Conservation (phyloP, 1,284 basidiomycete species). For the Cutaneotrichosporon cavernicola region DNA sequence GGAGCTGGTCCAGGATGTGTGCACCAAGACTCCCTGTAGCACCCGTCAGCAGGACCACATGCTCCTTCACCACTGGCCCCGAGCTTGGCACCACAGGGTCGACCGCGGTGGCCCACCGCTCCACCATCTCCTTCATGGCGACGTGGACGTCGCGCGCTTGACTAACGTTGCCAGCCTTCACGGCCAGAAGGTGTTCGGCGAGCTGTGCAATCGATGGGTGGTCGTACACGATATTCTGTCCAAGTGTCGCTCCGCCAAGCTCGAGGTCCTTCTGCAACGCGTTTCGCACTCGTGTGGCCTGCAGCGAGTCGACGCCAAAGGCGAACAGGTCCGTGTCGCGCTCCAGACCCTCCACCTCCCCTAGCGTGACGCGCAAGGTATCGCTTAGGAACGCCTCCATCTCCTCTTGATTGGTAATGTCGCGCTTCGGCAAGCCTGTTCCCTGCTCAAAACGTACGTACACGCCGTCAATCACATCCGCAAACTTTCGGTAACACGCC, state of each 20-base stretch:
- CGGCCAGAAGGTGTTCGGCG: slow-evolving; percentile 36
- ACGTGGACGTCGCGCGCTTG: not conserved
- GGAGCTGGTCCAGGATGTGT: slow-evolving; percentile 59
- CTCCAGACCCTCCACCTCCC: slow-evolving; percentile 38
- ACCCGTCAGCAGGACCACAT: slow-evolving; percentile 57
- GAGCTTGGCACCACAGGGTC: not conserved
- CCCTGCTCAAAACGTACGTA: slow-evolving; percentile 58
- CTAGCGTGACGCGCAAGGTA: slow-evolving; percentile 50
- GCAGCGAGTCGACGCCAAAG: slow-evolving; percentile 61
- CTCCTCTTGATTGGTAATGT: slow-evolving; percentile 38
- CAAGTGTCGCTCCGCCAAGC: slow-evolving; percentile 47
- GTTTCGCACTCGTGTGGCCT: slow-evolving; percentile 61
- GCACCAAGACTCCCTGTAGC: slow-evolving; percentile 65
- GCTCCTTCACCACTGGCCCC: slow-evolving; percentile 1
- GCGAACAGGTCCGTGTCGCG: slow-evolving; percentile 44
- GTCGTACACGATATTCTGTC: slow-evolving; percentile 55
- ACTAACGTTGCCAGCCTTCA: slow-evolving; percentile 37
- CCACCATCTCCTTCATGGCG: slow-evolving; percentile 55
- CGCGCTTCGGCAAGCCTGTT: slow-evolving; percentile 50
- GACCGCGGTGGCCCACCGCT: slow-evolving; percentile 51
- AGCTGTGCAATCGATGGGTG: slow-evolving; percentile 44
- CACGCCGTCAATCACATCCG: slow-evolving; percentile 56
- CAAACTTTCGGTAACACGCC: slow-evolving; percentile 58
- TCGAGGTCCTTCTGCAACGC: slow-evolving; percentile 57
- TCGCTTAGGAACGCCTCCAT: slow-evolving; percentile 54